Percentiles rank a stretch among this genome's conserved stretches.
Conservation (phyloP, 495 filamentous ascomycete genomes). For the Penicillium cinerascens region DNA sequence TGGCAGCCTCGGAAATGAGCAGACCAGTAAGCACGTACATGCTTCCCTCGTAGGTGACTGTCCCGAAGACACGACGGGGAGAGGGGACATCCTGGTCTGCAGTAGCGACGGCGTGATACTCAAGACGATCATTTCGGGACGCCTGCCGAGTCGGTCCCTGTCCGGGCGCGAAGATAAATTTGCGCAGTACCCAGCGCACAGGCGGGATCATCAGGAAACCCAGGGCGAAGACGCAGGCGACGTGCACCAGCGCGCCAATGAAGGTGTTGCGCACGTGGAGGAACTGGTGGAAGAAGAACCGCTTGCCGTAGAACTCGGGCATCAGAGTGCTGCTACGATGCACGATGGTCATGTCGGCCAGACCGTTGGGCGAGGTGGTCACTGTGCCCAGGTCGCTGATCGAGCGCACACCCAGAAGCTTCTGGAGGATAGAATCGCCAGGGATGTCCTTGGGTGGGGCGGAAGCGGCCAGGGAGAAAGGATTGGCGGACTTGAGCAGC, state of each 20-base stretch:
- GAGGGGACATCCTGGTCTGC: slow-evolving; percentile 48
- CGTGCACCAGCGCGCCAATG: slow-evolving; percentile 54
- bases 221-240: slow-evolving; percentile 48
- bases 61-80: slow-evolving; percentile 53
- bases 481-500: slow-evolving; percentile 50
- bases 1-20: slow-evolving; percentile 65
- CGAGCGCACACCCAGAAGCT: slow-evolving; percentile 57
- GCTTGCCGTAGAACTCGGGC: slow-evolving; percentile 63
- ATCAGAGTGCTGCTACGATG: slow-evolving; percentile 76
- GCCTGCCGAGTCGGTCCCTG: slow-evolving; percentile 60
- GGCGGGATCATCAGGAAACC: slow-evolving; percentile 54
- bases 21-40: slow-evolving; percentile 70
- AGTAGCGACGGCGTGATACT: slow-evolving; percentile 63
- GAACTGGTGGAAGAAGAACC: slow-evolving; percentile 71
- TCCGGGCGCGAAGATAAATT: slow-evolving; percentile 61
- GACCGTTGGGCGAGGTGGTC: slow-evolving; percentile 55
- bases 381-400: slow-evolving; percentile 66
- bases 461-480: slow-evolving; percentile 66
- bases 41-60: slow-evolving; percentile 55
- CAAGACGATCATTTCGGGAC: slow-evolving; percentile 53
- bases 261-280: slow-evolving; percentile 58
- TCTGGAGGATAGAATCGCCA: slow-evolving; percentile 30
- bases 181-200: slow-evolving; percentile 50
- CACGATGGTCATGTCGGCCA: slow-evolving; percentile 64
- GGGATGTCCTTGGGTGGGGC: slow-evolving; percentile 39